phyloP scores from a whole-genome alignment of 345 rosid genomes.

The Noccaea bulbosa region DNA sequence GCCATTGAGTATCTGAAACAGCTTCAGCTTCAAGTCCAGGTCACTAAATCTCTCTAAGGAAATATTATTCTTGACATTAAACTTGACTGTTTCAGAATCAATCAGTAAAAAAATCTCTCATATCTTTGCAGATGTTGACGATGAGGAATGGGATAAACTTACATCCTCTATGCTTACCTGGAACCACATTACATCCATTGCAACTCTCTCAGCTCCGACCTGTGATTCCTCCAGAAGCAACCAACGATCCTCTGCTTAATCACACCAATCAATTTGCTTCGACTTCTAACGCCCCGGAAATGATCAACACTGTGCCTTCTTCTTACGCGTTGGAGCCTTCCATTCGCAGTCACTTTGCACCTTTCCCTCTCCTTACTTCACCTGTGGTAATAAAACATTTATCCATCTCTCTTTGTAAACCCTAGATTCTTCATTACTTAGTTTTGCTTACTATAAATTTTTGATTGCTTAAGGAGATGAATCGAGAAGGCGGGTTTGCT shows the following conservation, averaged over 20 bases:
- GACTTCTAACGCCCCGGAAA: conserved; percentile 45
- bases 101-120: not conserved
- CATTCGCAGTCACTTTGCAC: conserved; percentile 54
- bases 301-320: conserved; percentile 45
- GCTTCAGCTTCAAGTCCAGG: conserved; percentile 98
- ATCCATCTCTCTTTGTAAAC: not conserved
- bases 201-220: conserved; percentile 46
- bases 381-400: conserved; percentile 46
- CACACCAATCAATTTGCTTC: conserved; percentile 50
- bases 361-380: conserved; percentile 50
- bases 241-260: conserved; percentile 40
- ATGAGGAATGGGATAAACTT: conserved; percentile 78
- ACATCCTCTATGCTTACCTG: conserved; percentile 70
- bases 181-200: conserved; percentile 52
- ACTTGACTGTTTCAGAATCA: not conserved
- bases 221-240: conserved; percentile 46
- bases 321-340: conserved; percentile 64
- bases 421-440: not conserved
- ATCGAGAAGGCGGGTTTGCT: conserved; percentile 51
- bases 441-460: not conserved
- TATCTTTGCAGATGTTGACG: conserved; percentile 65
- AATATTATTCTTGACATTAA: not conserved
- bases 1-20: conserved; percentile 92
- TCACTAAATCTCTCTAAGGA: conserved; percentile 19
- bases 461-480: conserved; percentile 50